A percentile compares a stretch with the other conserved stretches of the same genome.
Evolutionary conservation across 2,329 filamentous ascomycete genomes (phyloP).

Genomic region (Colletotrichum sp.): DNA sequence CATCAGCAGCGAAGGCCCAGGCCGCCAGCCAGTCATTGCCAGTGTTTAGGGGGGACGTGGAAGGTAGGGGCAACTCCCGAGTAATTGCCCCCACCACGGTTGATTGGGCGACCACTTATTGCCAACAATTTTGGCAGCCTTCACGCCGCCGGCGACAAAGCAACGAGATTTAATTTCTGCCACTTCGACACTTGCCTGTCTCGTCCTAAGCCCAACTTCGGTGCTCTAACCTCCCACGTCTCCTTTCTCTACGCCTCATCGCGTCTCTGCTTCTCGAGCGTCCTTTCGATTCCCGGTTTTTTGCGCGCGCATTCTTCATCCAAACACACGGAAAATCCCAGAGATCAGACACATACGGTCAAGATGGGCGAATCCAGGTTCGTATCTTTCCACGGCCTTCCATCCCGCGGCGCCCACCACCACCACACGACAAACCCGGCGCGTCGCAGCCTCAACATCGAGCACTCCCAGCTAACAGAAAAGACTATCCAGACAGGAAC

Average conservation of each 20-base stretch:
- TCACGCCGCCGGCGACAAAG: slow-evolving; percentile 26
- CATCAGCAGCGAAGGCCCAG: background rate
- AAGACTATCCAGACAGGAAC: slow-evolving; percentile 76
- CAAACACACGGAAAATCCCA: background rate
- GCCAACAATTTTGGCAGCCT: slow-evolving; percentile 24
- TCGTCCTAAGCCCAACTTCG: slow-evolving; percentile 10
- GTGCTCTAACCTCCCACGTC: slow-evolving; percentile 4
- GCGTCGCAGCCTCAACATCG: background rate
- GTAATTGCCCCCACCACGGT: slow-evolving; percentile 34
- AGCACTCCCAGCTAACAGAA: slow-evolving; percentile 24
- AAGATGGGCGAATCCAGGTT: slow-evolving; percentile 71
- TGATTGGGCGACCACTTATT: slow-evolving; percentile 43
- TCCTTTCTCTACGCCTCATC: slow-evolving; percentile 9
- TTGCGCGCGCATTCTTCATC: background rate
- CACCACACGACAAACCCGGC: background rate
- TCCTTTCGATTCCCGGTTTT: slow-evolving; percentile 9
- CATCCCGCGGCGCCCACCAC: background rate
- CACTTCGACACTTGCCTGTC: slow-evolving; percentile 12
- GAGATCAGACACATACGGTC: slow-evolving; percentile 22
- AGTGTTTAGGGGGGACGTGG: background rate
- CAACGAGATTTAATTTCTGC: slow-evolving; percentile 28
- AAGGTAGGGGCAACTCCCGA: background rate
- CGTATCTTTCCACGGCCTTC: slow-evolving; percentile 12
- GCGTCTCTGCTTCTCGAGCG: slow-evolving; percentile 13
- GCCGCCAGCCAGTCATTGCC: background rate